phyloP scores from a whole-genome alignment of 2,329 filamentous ascomycete species.

The Trichoderma afroharzianum region DNA sequence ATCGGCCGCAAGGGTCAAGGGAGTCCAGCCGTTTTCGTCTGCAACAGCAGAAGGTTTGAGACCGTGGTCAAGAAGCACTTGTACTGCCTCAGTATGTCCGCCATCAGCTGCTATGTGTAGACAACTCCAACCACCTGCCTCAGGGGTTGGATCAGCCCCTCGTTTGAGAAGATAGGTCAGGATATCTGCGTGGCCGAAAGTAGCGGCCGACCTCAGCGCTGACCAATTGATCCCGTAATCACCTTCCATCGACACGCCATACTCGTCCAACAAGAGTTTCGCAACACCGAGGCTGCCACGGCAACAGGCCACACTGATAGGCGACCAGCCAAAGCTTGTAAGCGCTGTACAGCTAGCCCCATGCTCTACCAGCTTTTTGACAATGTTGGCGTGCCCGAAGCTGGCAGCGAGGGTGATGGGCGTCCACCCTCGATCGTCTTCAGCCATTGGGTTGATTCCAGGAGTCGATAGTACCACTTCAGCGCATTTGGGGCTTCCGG shows the following conservation, averaged over 20 bases:
- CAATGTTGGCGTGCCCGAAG: slow-evolving; percentile 1
- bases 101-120: slow-evolving; percentile 13
- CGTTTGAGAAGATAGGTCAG: slow-evolving; percentile 13
- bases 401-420: slow-evolving; percentile 3
- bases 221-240: neutral
- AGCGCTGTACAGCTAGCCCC: neutral
- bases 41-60: neutral
- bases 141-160: slow-evolving; percentile 3
- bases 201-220: slow-evolving; percentile 1
- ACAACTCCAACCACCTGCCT: slow-evolving; percentile 12
- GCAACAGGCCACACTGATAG: slow-evolving; percentile 5
- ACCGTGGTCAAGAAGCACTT: slow-evolving; percentile 15
- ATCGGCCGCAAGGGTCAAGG: slow-evolving; percentile 11
- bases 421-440: slow-evolving; percentile 5
- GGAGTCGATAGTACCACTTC: neutral
- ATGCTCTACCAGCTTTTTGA: neutral
- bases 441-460: neutral
- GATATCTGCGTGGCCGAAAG: slow-evolving; percentile 1
- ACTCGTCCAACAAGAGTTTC: slow-evolving; percentile 8
- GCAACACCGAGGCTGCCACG: neutral
- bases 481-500: neutral
- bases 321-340: slow-evolving; percentile 5
- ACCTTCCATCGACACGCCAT: slow-evolving; percentile 3
- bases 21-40: neutral
- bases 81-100: slow-evolving; percentile 6